Base-by-base conservation (phyloP, 352 stramenopile genomes). In the Thraustochytrium sp. region DNA sequence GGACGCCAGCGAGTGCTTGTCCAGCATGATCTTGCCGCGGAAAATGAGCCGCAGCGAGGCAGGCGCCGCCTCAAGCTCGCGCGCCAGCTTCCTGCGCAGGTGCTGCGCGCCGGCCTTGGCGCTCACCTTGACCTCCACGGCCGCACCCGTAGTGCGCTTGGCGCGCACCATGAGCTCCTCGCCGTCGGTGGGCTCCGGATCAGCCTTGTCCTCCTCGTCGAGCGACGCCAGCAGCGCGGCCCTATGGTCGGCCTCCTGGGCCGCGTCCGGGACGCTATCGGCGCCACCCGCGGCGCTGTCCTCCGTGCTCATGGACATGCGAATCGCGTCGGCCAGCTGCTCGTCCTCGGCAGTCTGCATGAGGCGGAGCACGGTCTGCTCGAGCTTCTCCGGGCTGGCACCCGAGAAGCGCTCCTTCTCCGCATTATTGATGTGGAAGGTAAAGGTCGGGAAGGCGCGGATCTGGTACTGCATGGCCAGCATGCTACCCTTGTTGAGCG, bases 331-430 rank as follows among this genome's bases (percentile, higher is more conserved):
- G 5, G 68, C 68, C 0, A 64, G 46, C 51, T 68, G 46, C n/a
- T 42, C 51, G 53, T 80, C 68, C 38, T 80, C 46, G 8, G 68
- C 68, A 26, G 9, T 13, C 37, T 18, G 8, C 31, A 61, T 44
- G 21, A 80, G 68, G 3, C 68, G 46, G 23, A 5, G 9, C 11
- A 80, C 34, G 29, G 37, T 31, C 5, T 51, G 9, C 51, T 64
- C 51, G n/a, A 80, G 68, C 26, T 63, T 68, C n/a, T 63, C 40
- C 68, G 40, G 34, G 68, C 38, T 51, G 1, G 68, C 68, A 18
- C 68, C 68, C 23, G 53, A 65, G 37, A 80, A 61, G 34, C 68
- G 48, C 68, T 80, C 68, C 68, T 55, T 42, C 38, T 80, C 68
- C 8, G 34, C 53, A 16, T 63, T 63, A 11, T 75, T 68, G 9